phyloP scores from a whole-genome alignment of 2,329 filamentous ascomycete genomes.

The Setomelanomma holmii region DNA sequence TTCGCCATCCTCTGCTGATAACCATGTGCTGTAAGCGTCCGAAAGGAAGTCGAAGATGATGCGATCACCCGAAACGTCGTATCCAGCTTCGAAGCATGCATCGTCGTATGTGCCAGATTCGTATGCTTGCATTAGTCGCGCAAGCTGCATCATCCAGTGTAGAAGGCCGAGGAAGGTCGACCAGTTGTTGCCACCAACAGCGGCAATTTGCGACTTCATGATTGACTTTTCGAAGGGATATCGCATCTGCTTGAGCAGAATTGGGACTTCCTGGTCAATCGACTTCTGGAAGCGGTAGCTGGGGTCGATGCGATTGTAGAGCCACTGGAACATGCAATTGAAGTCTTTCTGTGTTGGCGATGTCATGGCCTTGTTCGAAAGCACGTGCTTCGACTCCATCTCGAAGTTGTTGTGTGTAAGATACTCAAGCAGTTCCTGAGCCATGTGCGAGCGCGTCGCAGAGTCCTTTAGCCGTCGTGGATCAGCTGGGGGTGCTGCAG shows the following conservation, averaged over 20 bases:
- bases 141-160: slow-evolving; percentile 99
- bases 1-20: slow-evolving; percentile 76
- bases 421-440: slow-evolving; percentile 89
- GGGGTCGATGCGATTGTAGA: slow-evolving; percentile 95
- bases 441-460: slow-evolving; percentile 80
- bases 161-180: slow-evolving; percentile 90
- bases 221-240: slow-evolving; percentile 97
- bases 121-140: slow-evolving; percentile 90
- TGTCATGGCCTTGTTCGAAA: slow-evolving; percentile 90
- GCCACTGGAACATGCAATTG: slow-evolving; percentile 96
- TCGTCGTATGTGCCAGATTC: slow-evolving; percentile 82
- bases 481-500: slow-evolving; percentile 83
- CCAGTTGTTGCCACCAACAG: slow-evolving; percentile 97
- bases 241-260: slow-evolving; percentile 88
- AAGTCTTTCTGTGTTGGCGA: slow-evolving; percentile 99
- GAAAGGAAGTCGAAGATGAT: slow-evolving; percentile 95
- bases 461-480: slow-evolving; percentile 85
- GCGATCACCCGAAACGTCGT: slow-evolving; percentile 86
- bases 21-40: slow-evolving; percentile 89
- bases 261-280: slow-evolving; percentile 93
- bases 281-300: slow-evolving; percentile 92
- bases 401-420: slow-evolving; percentile 94
- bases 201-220: slow-evolving; percentile 93
- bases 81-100: slow-evolving; percentile 83
- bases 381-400: slow-evolving; percentile 92